These are phyloP conservation scores for Periconia digitata DNA, from an alignment of 2,329 filamentous ascomycete species.

Conservation along the genomic window DNA sequence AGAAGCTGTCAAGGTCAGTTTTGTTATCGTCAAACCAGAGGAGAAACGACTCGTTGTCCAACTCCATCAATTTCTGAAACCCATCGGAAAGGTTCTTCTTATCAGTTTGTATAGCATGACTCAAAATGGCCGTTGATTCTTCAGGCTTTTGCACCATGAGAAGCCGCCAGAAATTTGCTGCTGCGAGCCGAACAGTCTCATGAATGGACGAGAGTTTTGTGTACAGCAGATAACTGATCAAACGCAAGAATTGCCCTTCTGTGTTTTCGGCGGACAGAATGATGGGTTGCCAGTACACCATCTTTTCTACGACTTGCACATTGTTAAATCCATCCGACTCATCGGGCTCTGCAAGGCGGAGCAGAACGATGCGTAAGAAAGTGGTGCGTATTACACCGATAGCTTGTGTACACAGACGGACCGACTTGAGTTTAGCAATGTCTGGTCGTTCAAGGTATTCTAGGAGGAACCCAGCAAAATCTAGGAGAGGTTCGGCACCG, in stretches of 20 bases:
- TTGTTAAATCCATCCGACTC: constrained; percentile 65
- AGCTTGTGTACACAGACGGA: constrained; percentile 86
- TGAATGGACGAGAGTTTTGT: constrained; percentile 77
- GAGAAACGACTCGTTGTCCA: constrained; percentile 87
- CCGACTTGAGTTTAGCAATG: constrained; percentile 76
- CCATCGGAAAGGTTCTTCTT: constrained; percentile 72
- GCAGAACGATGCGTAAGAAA: constrained; percentile 76
- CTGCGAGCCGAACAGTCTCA: constrained; percentile 68
- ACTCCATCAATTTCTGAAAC: constrained; percentile 80
- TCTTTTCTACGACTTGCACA: constrained; percentile 74
- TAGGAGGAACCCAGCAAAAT: constrained; percentile 80
- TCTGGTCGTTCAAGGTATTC: constrained; percentile 89
- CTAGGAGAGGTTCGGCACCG: constrained; percentile 78
- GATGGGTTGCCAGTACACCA: constrained; percentile 95
- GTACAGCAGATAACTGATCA: constrained; percentile 93
- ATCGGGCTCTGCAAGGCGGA: constrained; percentile 82
- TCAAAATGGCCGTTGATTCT: constrained; percentile 74
- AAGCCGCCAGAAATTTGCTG: constrained; percentile 86
- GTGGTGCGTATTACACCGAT: constrained; percentile 74
- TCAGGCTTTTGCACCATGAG: constrained; percentile 90
- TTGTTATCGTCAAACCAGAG: constrained; percentile 85
- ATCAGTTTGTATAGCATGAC: constrained; percentile 68
- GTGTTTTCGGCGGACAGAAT: constrained; percentile 75
- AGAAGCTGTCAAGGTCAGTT: constrained; percentile 75
- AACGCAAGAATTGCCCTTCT: constrained; percentile 78